These are phyloP conservation scores for Mycena amicta DNA, from an alignment of 768 basidiomycete species.

Conservation along the genomic window DNA sequence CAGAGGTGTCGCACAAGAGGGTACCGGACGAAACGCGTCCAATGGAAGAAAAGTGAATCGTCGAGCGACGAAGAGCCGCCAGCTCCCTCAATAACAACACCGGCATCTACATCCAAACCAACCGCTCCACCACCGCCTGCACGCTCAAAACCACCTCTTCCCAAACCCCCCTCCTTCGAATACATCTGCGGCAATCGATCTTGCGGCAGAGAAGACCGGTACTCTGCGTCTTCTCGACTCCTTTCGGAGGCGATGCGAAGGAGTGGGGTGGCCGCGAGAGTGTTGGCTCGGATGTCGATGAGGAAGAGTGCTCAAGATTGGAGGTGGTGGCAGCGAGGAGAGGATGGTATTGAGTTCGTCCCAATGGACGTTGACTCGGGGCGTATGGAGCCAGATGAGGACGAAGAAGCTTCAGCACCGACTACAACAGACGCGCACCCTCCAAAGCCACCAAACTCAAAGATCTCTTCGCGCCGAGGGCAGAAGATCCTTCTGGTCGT, in stretches of 20 bases:
- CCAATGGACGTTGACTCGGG: conserved; percentile 24
- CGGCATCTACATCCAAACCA: conserved; percentile 2
- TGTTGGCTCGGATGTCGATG: conserved; percentile 58
- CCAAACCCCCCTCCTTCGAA: conserved; percentile 9
- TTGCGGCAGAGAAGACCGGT: conserved; percentile 47
- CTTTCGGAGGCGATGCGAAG: too few species aligned
- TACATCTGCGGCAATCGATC: conserved; percentile 26
- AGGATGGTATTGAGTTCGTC: conserved; percentile 39
- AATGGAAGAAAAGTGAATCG: conserved; percentile 21
- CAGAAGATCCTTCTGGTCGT: conserved; percentile 62
- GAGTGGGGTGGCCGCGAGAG: conserved; percentile 68
- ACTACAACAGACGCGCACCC: conserved; percentile 10
- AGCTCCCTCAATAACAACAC: background rate
- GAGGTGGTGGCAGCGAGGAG: conserved; percentile 21
- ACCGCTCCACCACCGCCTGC: background rate
- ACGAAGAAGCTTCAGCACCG: conserved; percentile 15
- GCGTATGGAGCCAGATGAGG: conserved; percentile 8
- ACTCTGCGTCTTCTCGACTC: conserved; percentile 51
- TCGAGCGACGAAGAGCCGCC: conserved; percentile 8
- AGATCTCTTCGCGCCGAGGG: conserved; percentile 72
- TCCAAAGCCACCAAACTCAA: conserved; percentile 48
- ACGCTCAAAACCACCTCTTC: background rate
- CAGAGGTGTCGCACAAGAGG: conserved; percentile 5
- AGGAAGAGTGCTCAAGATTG: conserved; percentile 34
- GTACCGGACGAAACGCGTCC: background rate